Base-by-base conservation (phyloP, 2,329 filamentous ascomycete genomes). In the Pyrenochaeta sp. region DNA sequence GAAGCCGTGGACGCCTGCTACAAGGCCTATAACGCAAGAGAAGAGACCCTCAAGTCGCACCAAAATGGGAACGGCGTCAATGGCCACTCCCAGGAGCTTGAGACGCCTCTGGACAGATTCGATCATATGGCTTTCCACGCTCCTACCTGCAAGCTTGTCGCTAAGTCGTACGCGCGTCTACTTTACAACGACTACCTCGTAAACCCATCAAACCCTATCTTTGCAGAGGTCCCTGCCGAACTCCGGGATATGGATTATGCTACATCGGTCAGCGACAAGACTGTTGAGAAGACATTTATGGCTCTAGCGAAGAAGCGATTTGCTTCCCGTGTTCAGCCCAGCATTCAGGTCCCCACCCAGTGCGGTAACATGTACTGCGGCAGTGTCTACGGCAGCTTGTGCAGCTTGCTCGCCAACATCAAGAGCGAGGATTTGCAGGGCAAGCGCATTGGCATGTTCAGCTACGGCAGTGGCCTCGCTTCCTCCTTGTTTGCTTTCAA, bases 351-450 rank as follows among this genome's bases (percentile, higher is more conserved):
- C 20, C 81, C 81, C 7, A 83, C 81, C 60, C 77, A 78, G 75
- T 83, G 81, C 74, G 81, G 81, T 49, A 83, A 83, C 78, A 83
- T 83, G 81, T 83, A 83, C 78, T 81, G 77, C 58, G 81, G 78
- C 27, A 81, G 78, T 54, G 80, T 83, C 47, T 83, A 82, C 73
- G 77, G 75, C 52, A 81, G 79, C 60, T 75, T 83, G 53, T 75
- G 76, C 66, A 80, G 79, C 45, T 67, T 83, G 52, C 59, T 83
- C 53, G 64, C 75, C 69, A 82, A 82, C 64, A 66, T 82, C 36
- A 68, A 72, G 63, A 78, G 74, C 60, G 72, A 77, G 45, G 73
- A 77, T 17, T 66, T 81, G n/a, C 75, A 78, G 63, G 81, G 79
- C 70, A 82, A 82, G 77, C 78, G 80, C 49, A 71, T 83, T 54